These are phyloP conservation scores for Hypericum androsaemum DNA, from an alignment of 345 rosid genomes.

Conservation along the genomic window DNA sequence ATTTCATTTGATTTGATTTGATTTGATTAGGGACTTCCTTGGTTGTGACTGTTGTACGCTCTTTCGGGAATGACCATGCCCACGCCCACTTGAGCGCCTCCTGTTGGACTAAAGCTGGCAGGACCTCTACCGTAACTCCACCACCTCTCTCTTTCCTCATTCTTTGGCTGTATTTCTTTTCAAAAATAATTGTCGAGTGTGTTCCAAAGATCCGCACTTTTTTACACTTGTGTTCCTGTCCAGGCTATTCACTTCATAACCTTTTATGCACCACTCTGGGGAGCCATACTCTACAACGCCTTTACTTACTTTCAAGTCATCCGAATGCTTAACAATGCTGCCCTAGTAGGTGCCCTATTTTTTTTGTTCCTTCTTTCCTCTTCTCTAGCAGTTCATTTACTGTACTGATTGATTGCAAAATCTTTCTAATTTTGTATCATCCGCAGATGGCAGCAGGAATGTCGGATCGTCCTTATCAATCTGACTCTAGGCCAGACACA, in stretches of 20 bases:
- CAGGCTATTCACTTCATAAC: constrained; percentile 93
- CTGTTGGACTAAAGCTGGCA: constrained; percentile 85
- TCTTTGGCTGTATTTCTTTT: neutral
- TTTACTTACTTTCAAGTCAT: constrained; percentile 88
- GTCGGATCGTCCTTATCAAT: constrained; percentile 60
- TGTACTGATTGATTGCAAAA: constrained; percentile 4
- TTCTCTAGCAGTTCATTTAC: neutral
- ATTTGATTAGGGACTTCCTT: constrained; percentile 69
- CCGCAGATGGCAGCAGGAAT: constrained; percentile 92
- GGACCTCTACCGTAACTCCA: constrained; percentile 61
- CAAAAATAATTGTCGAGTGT: neutral
- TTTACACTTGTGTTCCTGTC: neutral
- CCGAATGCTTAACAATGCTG: constrained; percentile 87
- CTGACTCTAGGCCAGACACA: constrained; percentile 55
- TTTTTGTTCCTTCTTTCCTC: neutral
- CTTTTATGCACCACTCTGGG: constrained; percentile 86
- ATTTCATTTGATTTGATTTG: constrained; percentile 7
- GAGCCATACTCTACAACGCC: constrained; percentile 93
- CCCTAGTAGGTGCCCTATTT: constrained; percentile 45
- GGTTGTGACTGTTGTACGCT: constrained; percentile 69
- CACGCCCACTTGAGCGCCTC: constrained; percentile 60
- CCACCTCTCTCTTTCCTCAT: constrained; percentile 3
- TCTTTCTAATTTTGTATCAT: constrained; percentile 9
- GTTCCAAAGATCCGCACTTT: neutral
- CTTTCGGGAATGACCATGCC: constrained; percentile 71